Evolutionary conservation across 2,329 filamentous ascomycete species (phyloP), one percentile per base, ranked within the genome.

Genomic region (Dactylellina cionopaga): DNA sequence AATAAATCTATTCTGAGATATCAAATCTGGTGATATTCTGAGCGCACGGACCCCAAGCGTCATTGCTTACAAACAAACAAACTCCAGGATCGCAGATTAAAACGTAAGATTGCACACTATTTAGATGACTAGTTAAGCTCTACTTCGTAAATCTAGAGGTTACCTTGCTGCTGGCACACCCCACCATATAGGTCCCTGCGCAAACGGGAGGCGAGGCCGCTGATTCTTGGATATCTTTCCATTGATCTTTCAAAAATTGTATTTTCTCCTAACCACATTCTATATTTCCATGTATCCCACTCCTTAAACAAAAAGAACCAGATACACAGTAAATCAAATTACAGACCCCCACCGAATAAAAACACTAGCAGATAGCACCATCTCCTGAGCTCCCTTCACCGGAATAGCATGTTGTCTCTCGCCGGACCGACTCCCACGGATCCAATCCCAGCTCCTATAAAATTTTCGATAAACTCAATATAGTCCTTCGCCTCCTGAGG

Each of bases 381-480:
- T 35, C 39, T 55, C 46, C 37, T 17, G 13, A 44, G 24, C 27
- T 27, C 39, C 15, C 41, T 56, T 63, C 35, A 71, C 59, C 39
- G 37, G 15, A 73, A 73, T 24, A 73, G 54, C 68, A 73, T 73
- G 77, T 85, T 85, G 77, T 90, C 87, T 66, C 88, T 83, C 47
- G 84, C 85, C 37, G 87, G 88, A 5, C 88, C 88, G 17, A 88
- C 89, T 46, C 89, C 89, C 76, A 91, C 87, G 79, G 85, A 90
- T 79, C 85, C 85, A 74, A 89, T 82, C 80, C 83, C 84, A 70
- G 89, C 85, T 29, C 86, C 87, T 11, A 89, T 81, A 78, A 87
- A 89, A 74, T 86, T 80, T 82, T 91, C 88, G 72, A 91, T 89
- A 79, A 83, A 89, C 78, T 87, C 83, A 63, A 92, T 82, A 77